Conservation (phyloP, 2,329 filamentous ascomycete species). For the Ophiocordyceps camponoti-floridani region DNA sequence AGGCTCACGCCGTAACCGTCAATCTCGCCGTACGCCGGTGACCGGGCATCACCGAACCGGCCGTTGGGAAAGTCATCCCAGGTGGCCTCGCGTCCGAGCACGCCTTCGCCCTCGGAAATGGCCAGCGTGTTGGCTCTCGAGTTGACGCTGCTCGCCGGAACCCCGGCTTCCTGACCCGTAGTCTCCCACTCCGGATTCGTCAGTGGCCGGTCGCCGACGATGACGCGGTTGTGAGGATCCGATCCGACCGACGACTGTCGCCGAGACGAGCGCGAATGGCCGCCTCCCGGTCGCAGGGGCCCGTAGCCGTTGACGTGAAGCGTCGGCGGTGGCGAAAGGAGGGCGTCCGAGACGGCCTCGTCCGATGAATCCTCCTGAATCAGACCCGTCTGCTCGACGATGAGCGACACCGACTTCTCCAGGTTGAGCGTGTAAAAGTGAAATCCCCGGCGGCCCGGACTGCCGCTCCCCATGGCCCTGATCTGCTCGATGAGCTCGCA, state of each 20-base stretch:
- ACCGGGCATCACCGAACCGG: constrained; percentile 82
- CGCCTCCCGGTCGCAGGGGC: constrained; percentile 6
- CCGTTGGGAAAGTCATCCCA: constrained; percentile 99
- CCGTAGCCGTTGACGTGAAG: constrained; percentile 30
- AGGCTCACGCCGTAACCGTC: constrained; percentile 96
- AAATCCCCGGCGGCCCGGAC: constrained; percentile 54
- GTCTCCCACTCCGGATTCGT: constrained; percentile 51
- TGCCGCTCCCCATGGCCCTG: constrained; percentile 41
- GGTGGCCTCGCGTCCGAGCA: constrained; percentile 80
- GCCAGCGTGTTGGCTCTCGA: constrained; percentile 71
- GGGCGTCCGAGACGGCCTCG: constrained; percentile 9
- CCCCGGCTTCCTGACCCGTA: constrained; percentile 56
- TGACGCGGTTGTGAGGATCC: constrained; percentile 72
- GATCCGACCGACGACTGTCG: constrained; percentile 67
- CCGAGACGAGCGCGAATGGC: constrained; percentile 25
- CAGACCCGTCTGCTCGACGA: constrained; percentile 69
- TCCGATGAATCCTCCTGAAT: constrained; percentile 44
- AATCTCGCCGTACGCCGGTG: constrained; percentile 87
- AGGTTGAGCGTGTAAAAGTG: constrained; percentile 97
- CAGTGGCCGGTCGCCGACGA: constrained; percentile 48
- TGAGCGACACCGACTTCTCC: constrained; percentile 89
- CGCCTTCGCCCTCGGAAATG: constrained; percentile 84
- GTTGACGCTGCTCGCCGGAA: constrained; percentile 58
- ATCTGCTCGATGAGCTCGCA: constrained; percentile 70
- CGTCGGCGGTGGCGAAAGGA: constrained; percentile 7